Evolutionary conservation across 2,329 filamentous ascomycete genomes (phyloP).

Genomic region (Paraconiothyrium brasiliense): DNA sequence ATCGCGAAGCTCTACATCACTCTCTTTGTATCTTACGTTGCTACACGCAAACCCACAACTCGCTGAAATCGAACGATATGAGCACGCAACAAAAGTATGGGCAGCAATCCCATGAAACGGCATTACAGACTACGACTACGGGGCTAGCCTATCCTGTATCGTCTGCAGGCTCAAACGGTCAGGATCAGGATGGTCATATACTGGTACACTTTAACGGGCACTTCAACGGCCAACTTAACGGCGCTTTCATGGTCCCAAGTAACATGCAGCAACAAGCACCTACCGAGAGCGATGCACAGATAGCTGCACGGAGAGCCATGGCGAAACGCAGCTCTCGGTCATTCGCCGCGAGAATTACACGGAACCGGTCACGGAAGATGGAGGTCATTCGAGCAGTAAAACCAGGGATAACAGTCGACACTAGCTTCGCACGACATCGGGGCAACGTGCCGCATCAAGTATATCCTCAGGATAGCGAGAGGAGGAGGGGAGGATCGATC

Average conservation of each 20-base stretch:
- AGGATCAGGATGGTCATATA: conserved; percentile 35
- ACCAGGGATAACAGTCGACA: conserved; percentile 74
- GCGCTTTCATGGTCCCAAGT: conserved; percentile 28
- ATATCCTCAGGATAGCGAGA: conserved; percentile 46
- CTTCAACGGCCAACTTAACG: conserved; percentile 32
- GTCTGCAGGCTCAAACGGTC: conserved; percentile 19
- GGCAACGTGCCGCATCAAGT: conserved; percentile 58
- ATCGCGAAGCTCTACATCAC: conserved; percentile 15
- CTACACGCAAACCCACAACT: neutral
- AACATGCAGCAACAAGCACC: conserved; percentile 25
- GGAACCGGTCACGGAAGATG: conserved; percentile 66
- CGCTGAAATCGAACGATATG: conserved; percentile 25
- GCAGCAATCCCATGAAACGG: conserved; percentile 27
- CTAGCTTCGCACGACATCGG: conserved; percentile 67
- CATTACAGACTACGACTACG: conserved; percentile 22
- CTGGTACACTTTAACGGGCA: conserved; percentile 35
- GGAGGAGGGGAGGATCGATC: conserved; percentile 29
- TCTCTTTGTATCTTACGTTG: conserved; percentile 19
- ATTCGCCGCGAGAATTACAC: conserved; percentile 46
- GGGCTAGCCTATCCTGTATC: conserved; percentile 19
- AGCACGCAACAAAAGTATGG: conserved; percentile 25
- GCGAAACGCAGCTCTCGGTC: conserved; percentile 46
- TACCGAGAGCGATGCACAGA: conserved; percentile 39
- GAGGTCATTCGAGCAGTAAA: conserved; percentile 67
- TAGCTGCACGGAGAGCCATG: conserved; percentile 37